phyloP scores from a whole-genome alignment of 2,329 filamentous ascomycete species.

The Penicillium olsonii region DNA sequence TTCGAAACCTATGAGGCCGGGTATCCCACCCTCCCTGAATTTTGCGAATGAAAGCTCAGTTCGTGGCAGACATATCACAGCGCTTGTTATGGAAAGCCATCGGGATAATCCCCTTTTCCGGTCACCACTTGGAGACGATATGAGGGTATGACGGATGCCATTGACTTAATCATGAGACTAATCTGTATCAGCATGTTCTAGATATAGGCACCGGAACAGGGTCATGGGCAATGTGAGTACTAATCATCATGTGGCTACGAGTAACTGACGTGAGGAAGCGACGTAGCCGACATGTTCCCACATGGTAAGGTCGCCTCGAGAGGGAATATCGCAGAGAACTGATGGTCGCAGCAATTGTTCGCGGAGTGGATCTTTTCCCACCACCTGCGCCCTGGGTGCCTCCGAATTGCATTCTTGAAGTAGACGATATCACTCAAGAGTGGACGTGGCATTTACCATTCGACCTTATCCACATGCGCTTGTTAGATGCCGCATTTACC shows the following conservation, averaged over 20 bases:
- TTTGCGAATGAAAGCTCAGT: background rate
- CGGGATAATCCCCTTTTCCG: slow-evolving; percentile 15
- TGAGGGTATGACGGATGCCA: background rate
- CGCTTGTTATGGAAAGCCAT: slow-evolving; percentile 14
- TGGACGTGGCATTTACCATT: slow-evolving; percentile 1
- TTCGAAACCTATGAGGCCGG: slow-evolving; percentile 22
- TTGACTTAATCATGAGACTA: background rate
- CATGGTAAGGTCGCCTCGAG: background rate
- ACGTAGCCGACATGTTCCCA: slow-evolving; percentile 8
- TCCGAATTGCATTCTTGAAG: slow-evolving; percentile 4
- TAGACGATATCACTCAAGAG: slow-evolving; percentile 3
- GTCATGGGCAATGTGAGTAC: slow-evolving; percentile 6
- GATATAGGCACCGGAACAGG: slow-evolving; percentile 19
- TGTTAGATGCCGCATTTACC: background rate
- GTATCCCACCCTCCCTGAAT: background rate
- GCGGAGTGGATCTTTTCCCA: slow-evolving; percentile 7
- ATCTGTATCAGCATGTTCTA: slow-evolving; percentile 10
- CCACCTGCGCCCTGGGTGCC: slow-evolving; percentile 5
- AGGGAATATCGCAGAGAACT: background rate
- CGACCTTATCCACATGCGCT: slow-evolving; percentile 6
- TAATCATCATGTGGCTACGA: too few relatives aligned
- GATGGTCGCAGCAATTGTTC: background rate
- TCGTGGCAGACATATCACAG: slow-evolving; percentile 12
- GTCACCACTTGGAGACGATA: slow-evolving; percentile 7
- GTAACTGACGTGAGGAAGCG: background rate